These are phyloP conservation scores for Microstegium vimineum DNA, from an alignment of 176 grass and related monocot species.

Conservation along the genomic window DNA sequence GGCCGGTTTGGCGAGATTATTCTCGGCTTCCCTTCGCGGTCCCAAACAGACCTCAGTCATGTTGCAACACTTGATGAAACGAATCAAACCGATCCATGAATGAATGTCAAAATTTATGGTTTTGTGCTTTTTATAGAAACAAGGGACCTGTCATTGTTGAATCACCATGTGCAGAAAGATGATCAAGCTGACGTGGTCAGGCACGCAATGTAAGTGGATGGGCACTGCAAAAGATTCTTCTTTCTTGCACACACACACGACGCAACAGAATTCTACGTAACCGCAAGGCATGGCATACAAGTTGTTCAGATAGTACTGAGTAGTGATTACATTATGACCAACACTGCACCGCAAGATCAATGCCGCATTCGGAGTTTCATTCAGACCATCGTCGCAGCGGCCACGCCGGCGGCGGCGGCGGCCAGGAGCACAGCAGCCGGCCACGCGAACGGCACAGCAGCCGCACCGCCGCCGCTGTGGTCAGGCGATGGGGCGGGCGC, in stretches of 20 bases:
- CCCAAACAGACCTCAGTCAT: too few species aligned
- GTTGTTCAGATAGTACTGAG: background rate
- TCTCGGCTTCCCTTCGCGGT: too few species aligned
- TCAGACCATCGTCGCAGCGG: background rate
- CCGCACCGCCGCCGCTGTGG: background rate
- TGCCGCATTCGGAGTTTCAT: background rate
- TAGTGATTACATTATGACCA: background rate
- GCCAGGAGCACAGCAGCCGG: background rate
- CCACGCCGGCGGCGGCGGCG: background rate
- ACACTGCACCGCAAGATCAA: background rate
- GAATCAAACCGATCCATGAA: too few species aligned
- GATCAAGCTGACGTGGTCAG: background rate
- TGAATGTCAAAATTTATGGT: too few species aligned
- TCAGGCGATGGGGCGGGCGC: slow-evolving; percentile 22
- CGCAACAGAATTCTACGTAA: background rate
- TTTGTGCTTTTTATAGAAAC: background rate
- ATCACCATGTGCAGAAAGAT: background rate
- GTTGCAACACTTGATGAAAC: too few species aligned
- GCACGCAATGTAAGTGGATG: background rate
- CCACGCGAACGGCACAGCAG: background rate
- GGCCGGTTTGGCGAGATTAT: too few species aligned
- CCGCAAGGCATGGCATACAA: too few species aligned
- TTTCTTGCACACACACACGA: background rate
- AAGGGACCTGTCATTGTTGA: background rate
- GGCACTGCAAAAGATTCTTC: background rate